Percentiles rank a stretch among this genome's conserved stretches.
These are phyloP conservation scores for Stagonosporopsis chrysanthemi DNA, from an alignment of 2,329 filamentous ascomycete species.

Conservation along the genomic window DNA sequence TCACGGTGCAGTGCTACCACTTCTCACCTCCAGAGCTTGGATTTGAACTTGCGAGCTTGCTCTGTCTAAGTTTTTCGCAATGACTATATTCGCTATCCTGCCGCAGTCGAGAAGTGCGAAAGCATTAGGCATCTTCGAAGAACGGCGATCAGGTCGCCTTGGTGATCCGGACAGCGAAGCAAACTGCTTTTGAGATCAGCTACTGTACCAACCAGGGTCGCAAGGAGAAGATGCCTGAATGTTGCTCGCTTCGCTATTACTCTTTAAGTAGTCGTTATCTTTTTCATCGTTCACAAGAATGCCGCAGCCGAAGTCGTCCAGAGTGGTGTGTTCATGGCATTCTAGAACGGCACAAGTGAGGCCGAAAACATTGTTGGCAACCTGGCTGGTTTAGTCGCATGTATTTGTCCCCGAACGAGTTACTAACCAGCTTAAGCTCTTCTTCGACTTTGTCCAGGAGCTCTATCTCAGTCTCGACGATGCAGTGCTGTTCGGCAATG, in stretches of 20 bases:
- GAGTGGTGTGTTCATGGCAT: conserved; percentile 74
- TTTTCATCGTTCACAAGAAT: conserved; percentile 62
- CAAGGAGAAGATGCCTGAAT: background rate
- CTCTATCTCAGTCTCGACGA: conserved; percentile 75
- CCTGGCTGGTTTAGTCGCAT: conserved; percentile 54
- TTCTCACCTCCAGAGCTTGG: conserved; percentile 68
- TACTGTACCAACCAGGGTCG: background rate
- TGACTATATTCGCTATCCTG: conserved; percentile 79
- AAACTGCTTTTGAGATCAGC: conserved; percentile 25
- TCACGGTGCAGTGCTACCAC: background rate
- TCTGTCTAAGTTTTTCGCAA: conserved; percentile 80
- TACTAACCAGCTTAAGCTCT: conserved; percentile 72
- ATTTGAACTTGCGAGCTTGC: conserved; percentile 81
- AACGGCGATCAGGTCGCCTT: conserved; percentile 27
- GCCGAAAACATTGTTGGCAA: conserved; percentile 74
- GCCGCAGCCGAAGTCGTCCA: conserved; percentile 80
- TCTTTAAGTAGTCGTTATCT: conserved; percentile 33
- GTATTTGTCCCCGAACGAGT: background rate
- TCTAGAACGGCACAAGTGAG: conserved; percentile 74
- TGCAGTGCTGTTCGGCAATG: conserved; percentile 82
- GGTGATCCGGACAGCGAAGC: conserved; percentile 29
- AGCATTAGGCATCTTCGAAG: conserved; percentile 43
- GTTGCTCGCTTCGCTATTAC: conserved; percentile 7
- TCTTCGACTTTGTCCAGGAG: conserved; percentile 72
- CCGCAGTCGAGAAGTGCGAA: conserved; percentile 55